A percentile compares a stretch with the other conserved stretches of the same genome.
phyloP scores from a whole-genome alignment of 179 eudicot genomes.

The Patellifolia procumbens region DNA sequence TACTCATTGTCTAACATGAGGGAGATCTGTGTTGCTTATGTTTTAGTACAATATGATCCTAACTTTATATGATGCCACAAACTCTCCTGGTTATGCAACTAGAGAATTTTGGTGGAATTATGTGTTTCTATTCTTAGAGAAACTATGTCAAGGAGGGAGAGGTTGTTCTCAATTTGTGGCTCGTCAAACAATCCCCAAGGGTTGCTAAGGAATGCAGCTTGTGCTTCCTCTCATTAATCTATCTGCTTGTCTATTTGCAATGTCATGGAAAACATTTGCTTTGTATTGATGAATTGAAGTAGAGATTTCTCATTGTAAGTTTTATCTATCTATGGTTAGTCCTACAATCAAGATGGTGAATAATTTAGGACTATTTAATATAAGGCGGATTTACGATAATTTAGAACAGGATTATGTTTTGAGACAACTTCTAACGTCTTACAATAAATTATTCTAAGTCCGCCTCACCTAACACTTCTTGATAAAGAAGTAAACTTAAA shows the following conservation, averaged over 20 bases:
- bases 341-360: slow-evolving; percentile 3
- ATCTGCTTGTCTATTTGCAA: not conserved
- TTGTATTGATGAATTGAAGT: slow-evolving; percentile 4
- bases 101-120: not conserved
- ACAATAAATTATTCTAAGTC: too few relatives aligned
- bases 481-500: not conserved
- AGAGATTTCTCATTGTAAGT: not conserved
- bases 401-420: too few relatives aligned
- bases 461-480: not conserved
- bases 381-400: too few relatives aligned
- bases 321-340: slow-evolving; percentile 1
- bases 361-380: not conserved
- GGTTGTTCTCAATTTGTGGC: not conserved
- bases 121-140: not conserved
- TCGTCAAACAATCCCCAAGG: not conserved
- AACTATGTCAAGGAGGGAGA: not conserved
- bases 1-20: too few relatives aligned
- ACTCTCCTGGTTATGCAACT: not conserved
- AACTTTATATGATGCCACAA: not conserved
- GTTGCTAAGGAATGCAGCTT: not conserved
- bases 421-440: too few relatives aligned
- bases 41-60: slow-evolving; percentile 1
- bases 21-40: slow-evolving; percentile 13
- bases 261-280: not conserved
- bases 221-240: not conserved